Percentiles rank a stretch among this genome's conserved stretches.
phyloP scores from a whole-genome alignment of 2,329 filamentous ascomycete genomes.

The Fusarium buxicola region DNA sequence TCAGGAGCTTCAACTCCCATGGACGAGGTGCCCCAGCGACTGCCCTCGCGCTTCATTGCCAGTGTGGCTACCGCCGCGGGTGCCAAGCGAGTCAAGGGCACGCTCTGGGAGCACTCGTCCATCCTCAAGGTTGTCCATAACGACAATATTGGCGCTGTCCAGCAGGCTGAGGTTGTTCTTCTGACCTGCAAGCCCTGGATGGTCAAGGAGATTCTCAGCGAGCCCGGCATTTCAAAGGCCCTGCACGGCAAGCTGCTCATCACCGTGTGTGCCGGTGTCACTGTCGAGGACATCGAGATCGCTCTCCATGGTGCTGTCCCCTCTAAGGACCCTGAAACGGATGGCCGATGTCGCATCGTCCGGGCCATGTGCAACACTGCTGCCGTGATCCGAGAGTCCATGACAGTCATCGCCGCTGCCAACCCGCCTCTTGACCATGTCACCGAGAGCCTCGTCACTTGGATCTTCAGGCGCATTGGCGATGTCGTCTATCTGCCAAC shows the following conservation, averaged over 20 bases:
- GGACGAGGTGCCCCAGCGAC: constrained; percentile 64
- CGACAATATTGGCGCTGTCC: constrained; percentile 75
- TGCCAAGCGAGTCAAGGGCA: constrained; percentile 74
- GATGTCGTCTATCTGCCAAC: constrained; percentile 76
- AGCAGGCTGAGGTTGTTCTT: constrained; percentile 78
- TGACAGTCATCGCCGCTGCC: constrained; percentile 80
- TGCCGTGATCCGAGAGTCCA: constrained; percentile 80
- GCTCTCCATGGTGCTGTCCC: constrained; percentile 69
- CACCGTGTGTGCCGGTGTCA: constrained; percentile 83
- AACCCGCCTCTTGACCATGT: constrained; percentile 67
- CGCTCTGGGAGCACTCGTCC: constrained; percentile 71
- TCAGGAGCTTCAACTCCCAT: constrained; percentile 58
- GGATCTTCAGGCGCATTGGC: constrained; percentile 82
- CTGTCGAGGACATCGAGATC: constrained; percentile 73
- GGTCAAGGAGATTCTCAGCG: constrained; percentile 74
- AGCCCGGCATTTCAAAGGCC: constrained; percentile 76
- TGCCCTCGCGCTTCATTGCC: constrained; percentile 82
- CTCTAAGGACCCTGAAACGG: constrained; percentile 57
- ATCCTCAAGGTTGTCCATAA: constrained; percentile 75
- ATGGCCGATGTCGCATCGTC: constrained; percentile 72
- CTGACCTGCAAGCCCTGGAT: constrained; percentile 85
- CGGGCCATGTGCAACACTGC: constrained; percentile 90
- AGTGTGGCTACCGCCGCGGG: constrained; percentile 79
- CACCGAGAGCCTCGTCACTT: constrained; percentile 71
- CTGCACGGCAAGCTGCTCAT: constrained; percentile 84